These are phyloP conservation scores for Epichloe aotearoae DNA, from an alignment of 2,329 filamentous ascomycete species.

Conservation along the genomic window DNA sequence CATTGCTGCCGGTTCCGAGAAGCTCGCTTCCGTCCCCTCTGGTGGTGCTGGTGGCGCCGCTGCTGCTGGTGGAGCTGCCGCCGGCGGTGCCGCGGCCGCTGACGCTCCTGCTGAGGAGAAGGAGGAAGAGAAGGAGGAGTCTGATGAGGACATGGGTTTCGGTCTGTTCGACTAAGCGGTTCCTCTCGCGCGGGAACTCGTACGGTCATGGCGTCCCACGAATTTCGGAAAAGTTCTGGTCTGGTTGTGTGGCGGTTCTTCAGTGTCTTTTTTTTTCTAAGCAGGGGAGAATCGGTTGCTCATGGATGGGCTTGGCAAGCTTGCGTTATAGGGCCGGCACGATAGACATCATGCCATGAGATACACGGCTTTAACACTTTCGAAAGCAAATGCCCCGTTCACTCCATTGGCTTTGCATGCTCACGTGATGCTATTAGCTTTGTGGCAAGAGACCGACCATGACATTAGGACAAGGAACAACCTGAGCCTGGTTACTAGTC, in stretches of 20 bases:
- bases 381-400: conserved; percentile 2
- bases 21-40: conserved; percentile 95
- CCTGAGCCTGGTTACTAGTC: no score
- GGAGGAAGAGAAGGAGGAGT: conserved; percentile 74
- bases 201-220: conserved; percentile 19
- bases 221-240: conserved; percentile 21
- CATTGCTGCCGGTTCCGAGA: conserved; percentile 76
- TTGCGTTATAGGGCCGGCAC: conserved; percentile 14
- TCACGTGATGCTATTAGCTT: no score
- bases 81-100: conserved; percentile 51
- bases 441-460: no score
- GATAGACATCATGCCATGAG: conserved; percentile 16
- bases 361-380: conserved; percentile 17
- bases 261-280: conserved; percentile 11
- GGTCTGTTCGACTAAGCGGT: conserved; percentile 60
- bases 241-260: conserved; percentile 19
- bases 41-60: conserved; percentile 68
- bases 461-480: no score
- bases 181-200: conserved; percentile 12
- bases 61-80: conserved; percentile 52
- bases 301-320: conserved; percentile 17
- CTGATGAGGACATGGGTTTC: conserved; percentile 66
- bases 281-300: conserved; percentile 19
- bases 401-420: neutral
- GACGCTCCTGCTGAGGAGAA: conserved; percentile 42